A percentile compares a stretch with the other conserved stretches of the same genome.
phyloP scores from a whole-genome alignment of 2,329 filamentous ascomycete species.

The Elsinoe australis region DNA sequence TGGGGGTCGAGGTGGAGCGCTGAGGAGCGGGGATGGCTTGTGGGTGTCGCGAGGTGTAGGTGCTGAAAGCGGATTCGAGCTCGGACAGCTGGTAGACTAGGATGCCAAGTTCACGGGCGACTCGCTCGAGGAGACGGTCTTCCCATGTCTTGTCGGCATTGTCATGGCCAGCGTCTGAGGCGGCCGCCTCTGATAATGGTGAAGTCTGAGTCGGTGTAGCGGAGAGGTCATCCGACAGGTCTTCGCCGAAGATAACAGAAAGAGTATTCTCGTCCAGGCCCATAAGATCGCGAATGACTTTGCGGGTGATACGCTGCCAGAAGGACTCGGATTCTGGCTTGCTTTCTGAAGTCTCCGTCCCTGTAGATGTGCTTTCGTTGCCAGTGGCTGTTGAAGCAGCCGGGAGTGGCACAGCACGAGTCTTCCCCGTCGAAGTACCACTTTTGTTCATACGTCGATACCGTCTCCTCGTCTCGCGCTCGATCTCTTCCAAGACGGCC shows the following conservation, averaged over 20 bases:
- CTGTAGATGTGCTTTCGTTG: slow-evolving; percentile 3
- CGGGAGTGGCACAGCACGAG: slow-evolving; percentile 22
- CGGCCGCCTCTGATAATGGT: slow-evolving; percentile 25
- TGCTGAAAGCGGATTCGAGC: slow-evolving; percentile 81
- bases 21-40: slow-evolving; percentile 20
- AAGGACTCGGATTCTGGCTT: slow-evolving; percentile 56
- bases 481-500: slow-evolving; percentile 78
- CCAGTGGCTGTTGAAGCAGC: slow-evolving; percentile 23
- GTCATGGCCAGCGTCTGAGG: slow-evolving; percentile 30
- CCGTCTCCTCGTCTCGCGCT: slow-evolving; percentile 62
- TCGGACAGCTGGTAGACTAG: slow-evolving; percentile 76
- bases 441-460: slow-evolving; percentile 56
- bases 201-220: slow-evolving; percentile 29
- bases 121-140: slow-evolving; percentile 67
- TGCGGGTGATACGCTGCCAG: slow-evolving; percentile 73
- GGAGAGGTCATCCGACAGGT: slow-evolving; percentile 45
- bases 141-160: slow-evolving; percentile 54
- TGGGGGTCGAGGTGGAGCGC: slow-evolving; percentile 11
- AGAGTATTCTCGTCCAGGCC: slow-evolving; percentile 82
- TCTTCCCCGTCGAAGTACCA: slow-evolving; percentile 23
- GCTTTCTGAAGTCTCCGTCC: neutral
- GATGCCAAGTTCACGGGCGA: slow-evolving; percentile 78
- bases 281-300: slow-evolving; percentile 80
- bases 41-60: slow-evolving; percentile 52
- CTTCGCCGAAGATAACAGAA: slow-evolving; percentile 79